Conservation (phyloP, 2,329 filamentous ascomycete species). For the Claviceps africana region DNA sequence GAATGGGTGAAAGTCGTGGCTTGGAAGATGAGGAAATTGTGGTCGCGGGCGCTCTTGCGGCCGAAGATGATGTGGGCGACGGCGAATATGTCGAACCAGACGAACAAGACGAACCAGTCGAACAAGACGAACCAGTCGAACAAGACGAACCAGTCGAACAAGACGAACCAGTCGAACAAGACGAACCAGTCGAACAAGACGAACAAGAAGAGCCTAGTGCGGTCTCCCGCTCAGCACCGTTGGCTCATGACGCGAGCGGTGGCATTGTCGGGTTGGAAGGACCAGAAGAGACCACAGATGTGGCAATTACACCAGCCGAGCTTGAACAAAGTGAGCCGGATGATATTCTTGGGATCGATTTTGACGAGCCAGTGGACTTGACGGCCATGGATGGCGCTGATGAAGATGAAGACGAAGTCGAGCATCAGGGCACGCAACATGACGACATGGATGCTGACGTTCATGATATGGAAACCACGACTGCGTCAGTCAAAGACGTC, state of each 20-base stretch:
- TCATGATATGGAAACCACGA: slow-evolving; percentile 2
- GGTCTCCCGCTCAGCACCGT: neutral
- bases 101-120: no score
- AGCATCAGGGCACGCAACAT: neutral
- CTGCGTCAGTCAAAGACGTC: slow-evolving; percentile 13
- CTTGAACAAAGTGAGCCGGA: neutral
- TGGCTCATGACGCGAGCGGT: neutral
- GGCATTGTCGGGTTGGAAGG: neutral
- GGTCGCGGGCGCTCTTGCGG: slow-evolving; percentile 4
- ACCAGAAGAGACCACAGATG: neutral
- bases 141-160: no score
- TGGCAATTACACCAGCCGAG: neutral
- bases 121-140: no score
- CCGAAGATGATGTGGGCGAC: slow-evolving; percentile 10
- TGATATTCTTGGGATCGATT: slow-evolving; percentile 2
- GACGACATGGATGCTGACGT: neutral
- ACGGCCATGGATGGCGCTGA: neutral
- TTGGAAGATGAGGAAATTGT: neutral
- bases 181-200: slow-evolving; percentile 1
- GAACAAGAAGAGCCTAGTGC: slow-evolving; percentile 9
- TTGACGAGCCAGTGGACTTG: slow-evolving; percentile 1
- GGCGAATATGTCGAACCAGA: slow-evolving; percentile 12
- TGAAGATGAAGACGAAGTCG: neutral
- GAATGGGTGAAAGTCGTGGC: neutral
- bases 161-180: no score